Conservation (phyloP, 768 basidiomycete genomes). For the Nidularia pulvinata region DNA sequence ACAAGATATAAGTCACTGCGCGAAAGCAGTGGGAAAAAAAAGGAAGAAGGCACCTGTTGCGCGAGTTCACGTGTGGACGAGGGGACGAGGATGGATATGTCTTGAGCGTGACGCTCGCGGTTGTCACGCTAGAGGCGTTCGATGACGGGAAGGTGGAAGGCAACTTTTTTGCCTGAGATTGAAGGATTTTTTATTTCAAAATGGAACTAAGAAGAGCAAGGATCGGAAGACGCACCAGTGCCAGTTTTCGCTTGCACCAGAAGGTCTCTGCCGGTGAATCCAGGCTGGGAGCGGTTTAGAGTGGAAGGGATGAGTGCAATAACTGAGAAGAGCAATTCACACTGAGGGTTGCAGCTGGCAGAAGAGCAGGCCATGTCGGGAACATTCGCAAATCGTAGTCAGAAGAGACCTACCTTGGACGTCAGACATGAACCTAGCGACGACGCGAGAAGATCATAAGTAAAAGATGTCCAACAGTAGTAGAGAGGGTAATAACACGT, state of each 20-base stretch:
- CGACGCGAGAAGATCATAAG: not conserved
- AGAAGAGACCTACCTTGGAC: slow-evolving; percentile 42
- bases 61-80: slow-evolving; percentile 79
- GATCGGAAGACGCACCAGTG: slow-evolving; percentile 39
- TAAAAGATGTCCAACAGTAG: not conserved
- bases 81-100: slow-evolving; percentile 61
- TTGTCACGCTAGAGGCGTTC: slow-evolving; percentile 54
- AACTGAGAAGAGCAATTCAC: too few species aligned
- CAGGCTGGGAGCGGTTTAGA: too few species aligned
- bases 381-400: too few species aligned
- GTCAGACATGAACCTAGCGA: slow-evolving; percentile 38
- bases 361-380: too few species aligned
- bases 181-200: not conserved
- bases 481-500: slow-evolving; percentile 11
- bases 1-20: too few species aligned
- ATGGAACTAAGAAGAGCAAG: not conserved
- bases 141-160: slow-evolving; percentile 73
- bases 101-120: slow-evolving; percentile 6
- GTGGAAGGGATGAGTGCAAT: too few species aligned
- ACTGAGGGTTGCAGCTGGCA: too few species aligned
- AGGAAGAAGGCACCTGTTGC: too few species aligned
- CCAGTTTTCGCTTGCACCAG: slow-evolving; percentile 59
- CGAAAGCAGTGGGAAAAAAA: too few species aligned
- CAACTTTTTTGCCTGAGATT: slow-evolving; percentile 61
- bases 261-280: slow-evolving; percentile 38